Evolutionary conservation across 2,329 filamentous ascomycete species (phyloP), one percentile per base, ranked within the genome.

Genomic region (Trichoderma koningiopsis): DNA sequence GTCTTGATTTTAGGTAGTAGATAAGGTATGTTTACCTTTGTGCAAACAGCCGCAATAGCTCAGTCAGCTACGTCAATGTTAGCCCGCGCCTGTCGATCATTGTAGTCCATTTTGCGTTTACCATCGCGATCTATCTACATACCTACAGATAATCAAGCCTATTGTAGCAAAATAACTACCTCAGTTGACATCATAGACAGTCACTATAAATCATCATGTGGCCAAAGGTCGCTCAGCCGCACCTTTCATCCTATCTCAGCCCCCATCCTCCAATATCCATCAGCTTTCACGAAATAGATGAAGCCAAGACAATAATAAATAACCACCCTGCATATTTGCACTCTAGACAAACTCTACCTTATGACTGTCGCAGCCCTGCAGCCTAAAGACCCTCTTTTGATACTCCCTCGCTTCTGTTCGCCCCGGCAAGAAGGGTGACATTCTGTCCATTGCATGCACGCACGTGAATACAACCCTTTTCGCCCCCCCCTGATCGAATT

Each of bases 391-490:
- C 47, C 29, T 52, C n/a, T 13, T 22, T 22, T 10, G 10, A 27
- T 11, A 7, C 19, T 35, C n/a, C 31, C 59, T 43, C 40, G 22
- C 19, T 6, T 33, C n/a, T 31, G 14, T 16, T 22, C 16, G 33
- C 4, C 59, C 24, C 59, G n/a, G 60, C 11, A 62, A 52, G 24
- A 57, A 24, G 40, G 35, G 59, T 19, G 13, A 52, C 59, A 62
- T 62, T 29, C n/a, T 35, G 24, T 27, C 49, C 49, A 47, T 63
- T 47, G 60, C 37, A 5, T 43, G 37, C 37, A 16, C 43, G 52
- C 60, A 63, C 35, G 60, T 63, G 49, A 63, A 52, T 63, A 35
- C 43, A 10, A 37, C n/a, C n/a, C 24, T 49, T 24, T 49, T 24
- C 3, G 8, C 49, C 24, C 2, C 24, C 52, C 14, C 52, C 52